Percentiles rank a stretch among this genome's conserved stretches.
phyloP scores from a whole-genome alignment of 805 yeast genomes.

The Nematodospora valgi region DNA sequence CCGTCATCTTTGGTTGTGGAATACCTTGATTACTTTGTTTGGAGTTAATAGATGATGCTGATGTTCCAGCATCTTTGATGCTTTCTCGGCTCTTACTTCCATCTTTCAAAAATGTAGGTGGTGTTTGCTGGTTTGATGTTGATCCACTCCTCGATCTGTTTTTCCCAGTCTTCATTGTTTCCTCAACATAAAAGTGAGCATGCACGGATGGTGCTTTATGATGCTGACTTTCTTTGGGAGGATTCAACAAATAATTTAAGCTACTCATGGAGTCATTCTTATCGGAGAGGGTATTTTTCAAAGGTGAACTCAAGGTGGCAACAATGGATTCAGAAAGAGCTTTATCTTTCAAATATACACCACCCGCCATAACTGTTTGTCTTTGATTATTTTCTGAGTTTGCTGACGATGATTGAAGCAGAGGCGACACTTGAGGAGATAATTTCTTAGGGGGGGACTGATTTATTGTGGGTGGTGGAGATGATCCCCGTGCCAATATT shows the following conservation, averaged over 20 bases:
- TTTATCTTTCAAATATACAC: conserved; percentile 36
- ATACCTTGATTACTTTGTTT: conserved; percentile 6
- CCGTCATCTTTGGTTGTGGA: conserved; percentile 9
- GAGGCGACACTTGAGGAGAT: neutral
- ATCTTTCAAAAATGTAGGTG: neutral
- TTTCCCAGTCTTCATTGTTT: conserved; percentile 50
- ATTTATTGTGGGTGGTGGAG: conserved; percentile 67
- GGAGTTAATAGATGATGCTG: conserved; percentile 3
- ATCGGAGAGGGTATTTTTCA: too few relatives aligned
- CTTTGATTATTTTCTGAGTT: conserved; percentile 3
- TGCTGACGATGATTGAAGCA: neutral
- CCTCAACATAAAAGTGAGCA: conserved; percentile 75
- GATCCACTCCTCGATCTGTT: conserved; percentile 40
- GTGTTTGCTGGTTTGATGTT: conserved; percentile 3
- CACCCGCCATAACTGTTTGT: conserved; percentile 41
- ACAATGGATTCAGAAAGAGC: neutral
- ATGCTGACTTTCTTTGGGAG: conserved; percentile 36
- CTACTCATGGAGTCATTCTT: conserved; percentile 18
- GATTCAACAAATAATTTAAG: conserved; percentile 24
- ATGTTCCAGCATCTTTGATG: neutral
- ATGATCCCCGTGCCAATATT: conserved; percentile 61
- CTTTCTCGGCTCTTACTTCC: conserved; percentile 1
- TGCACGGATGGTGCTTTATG: conserved; percentile 64
- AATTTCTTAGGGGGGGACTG: neutral
- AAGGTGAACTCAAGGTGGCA: neutral